Percentiles rank a stretch among this genome's conserved stretches.
These are phyloP conservation scores for Fusarium mexicanum DNA, from an alignment of 2,329 filamentous ascomycete genomes.

Conservation along the genomic window DNA sequence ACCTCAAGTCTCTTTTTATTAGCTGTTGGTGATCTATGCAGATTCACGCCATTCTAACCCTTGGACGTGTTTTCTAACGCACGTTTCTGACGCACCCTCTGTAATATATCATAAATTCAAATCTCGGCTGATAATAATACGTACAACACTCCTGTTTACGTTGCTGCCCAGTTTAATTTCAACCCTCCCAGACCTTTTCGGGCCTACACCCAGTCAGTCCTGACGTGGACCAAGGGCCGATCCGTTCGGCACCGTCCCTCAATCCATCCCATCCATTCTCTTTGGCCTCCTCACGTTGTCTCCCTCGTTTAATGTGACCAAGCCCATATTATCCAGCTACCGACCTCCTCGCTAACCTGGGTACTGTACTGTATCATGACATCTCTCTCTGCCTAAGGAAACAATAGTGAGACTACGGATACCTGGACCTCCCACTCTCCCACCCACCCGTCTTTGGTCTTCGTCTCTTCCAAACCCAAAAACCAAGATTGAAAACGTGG, in stretches of 20 bases:
- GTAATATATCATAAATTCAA: slow-evolving; percentile 18
- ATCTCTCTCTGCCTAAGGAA: slow-evolving; percentile 22
- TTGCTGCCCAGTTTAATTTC: slow-evolving; percentile 36
- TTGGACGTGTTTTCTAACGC: neutral
- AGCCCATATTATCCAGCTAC: slow-evolving; percentile 2
- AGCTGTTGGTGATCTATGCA: neutral
- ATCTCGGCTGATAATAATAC: slow-evolving; percentile 10
- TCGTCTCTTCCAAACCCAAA: neutral
- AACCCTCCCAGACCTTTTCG: slow-evolving; percentile 15
- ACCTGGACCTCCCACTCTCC: neutral
- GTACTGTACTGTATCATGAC: slow-evolving; percentile 4
- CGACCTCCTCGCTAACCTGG: neutral
- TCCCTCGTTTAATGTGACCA: slow-evolving; percentile 10
- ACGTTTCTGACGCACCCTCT: neutral
- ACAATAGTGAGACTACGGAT: neutral
- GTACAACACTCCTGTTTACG: neutral
- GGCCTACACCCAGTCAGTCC: slow-evolving; percentile 25
- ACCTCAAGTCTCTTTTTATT: slow-evolving; percentile 4
- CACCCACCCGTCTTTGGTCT: neutral
- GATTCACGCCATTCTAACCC: slow-evolving; percentile 6
- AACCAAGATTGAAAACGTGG: slow-evolving; percentile 31
- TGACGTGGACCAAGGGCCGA: slow-evolving; percentile 45
- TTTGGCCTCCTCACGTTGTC: slow-evolving; percentile 13
- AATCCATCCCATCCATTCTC: neutral
- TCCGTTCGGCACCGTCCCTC: slow-evolving; percentile 37